phyloP scores from a whole-genome alignment of 768 basidiomycete genomes.

The Termitomyces sp. region DNA sequence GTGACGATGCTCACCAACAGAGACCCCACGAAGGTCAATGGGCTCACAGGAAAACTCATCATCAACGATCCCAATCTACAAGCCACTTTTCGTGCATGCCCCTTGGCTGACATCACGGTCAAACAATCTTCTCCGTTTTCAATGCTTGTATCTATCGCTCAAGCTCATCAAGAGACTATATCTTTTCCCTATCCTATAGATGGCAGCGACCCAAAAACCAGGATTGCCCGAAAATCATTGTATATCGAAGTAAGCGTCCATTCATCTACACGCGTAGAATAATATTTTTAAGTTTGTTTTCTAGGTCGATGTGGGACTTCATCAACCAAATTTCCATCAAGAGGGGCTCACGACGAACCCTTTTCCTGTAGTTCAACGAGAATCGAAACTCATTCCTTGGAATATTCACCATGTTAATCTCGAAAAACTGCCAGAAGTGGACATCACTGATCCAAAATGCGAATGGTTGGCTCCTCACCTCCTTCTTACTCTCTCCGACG shows the following conservation, averaged over 20 bases:
- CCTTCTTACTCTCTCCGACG: slow-evolving; percentile 16
- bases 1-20: neutral
- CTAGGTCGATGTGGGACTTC: slow-evolving; percentile 5
- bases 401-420: slow-evolving; percentile 30
- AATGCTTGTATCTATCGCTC: slow-evolving; percentile 24
- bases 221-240: slow-evolving; percentile 48
- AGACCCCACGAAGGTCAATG: slow-evolving; percentile 1
- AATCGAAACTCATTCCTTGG: slow-evolving; percentile 12
- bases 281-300: neutral
- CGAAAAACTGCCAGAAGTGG: slow-evolving; percentile 17
- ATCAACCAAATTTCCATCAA: neutral
- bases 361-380: slow-evolving; percentile 21
- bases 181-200: slow-evolving; percentile 40
- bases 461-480: slow-evolving; percentile 21
- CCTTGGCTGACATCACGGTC: slow-evolving; percentile 10
- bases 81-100: slow-evolving; percentile 13
- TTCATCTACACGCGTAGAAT: neutral
- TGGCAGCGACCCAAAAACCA: slow-evolving; percentile 27
- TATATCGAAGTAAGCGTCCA: slow-evolving; percentile 37
- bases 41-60: slow-evolving; percentile 17
- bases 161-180: slow-evolving; percentile 19
- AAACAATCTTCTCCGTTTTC: slow-evolving; percentile 25
- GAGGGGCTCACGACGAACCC: slow-evolving; percentile 11
- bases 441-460: slow-evolving; percentile 2
- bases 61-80: slow-evolving; percentile 13